Base-by-base conservation (phyloP, 2,329 filamentous ascomycete genomes). In the Pseudomassariella vexata region DNA sequence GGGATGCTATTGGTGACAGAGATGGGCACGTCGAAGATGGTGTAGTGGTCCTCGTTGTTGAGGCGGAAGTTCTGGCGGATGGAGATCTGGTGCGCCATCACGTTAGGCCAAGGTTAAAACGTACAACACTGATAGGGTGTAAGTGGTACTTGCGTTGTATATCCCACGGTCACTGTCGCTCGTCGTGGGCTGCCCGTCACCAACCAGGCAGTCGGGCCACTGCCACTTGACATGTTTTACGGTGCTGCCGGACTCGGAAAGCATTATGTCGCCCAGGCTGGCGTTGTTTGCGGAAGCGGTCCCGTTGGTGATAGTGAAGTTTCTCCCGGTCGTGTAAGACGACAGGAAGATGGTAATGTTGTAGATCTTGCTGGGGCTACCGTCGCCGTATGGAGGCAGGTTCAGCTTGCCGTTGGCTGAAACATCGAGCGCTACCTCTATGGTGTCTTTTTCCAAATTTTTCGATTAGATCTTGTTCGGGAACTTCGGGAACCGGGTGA, bases 221-320 rank as follows among this genome's bases (percentile, higher is more conserved):
- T 72, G 62, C 77, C 81, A 85, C 48, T 79, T 79, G 39, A 85
- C 68, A 49, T 85, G 80, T 51, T 85, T 85, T 25, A 85, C 82
- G 0, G 81, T 85, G 48, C 78, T 82, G 4, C 72, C 71, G 1
- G 68, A 56, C 48, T 85, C 79, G 40, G 80, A 73, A 18, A 58
- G 52, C 62, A 85, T 70, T 34, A 85, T 78, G 30, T 79, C 64
- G 2, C 75, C 73, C 6, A 79, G 54, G 25, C 70, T 79, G 6
- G 69, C 70, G 32, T 69, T 66, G 34, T 65, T 61, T 6, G 55
- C 53, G 4, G 65, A 59, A 5, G 65, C 66, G 3, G 76, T 80
- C 30, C 74, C 71, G 52, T 82, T 82, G 5, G 74, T 73, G 38
- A 84, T 70, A 19, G 80, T 85, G 44, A 85, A 75, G 55, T 85